Conservation (phyloP, 257 asterid genomes). For the Solanum ahanhuiri region DNA sequence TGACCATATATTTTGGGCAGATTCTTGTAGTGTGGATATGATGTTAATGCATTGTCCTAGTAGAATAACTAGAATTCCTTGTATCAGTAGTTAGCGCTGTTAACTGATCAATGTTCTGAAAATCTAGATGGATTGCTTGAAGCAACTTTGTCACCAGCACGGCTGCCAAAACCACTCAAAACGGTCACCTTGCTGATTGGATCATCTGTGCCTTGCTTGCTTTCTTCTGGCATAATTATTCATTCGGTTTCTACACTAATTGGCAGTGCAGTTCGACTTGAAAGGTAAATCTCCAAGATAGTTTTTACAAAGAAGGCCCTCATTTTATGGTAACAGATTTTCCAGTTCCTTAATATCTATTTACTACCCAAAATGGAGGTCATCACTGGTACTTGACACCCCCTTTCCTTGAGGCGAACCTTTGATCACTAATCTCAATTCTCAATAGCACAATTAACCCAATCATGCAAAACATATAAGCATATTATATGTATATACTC, state of each 20-base stretch:
- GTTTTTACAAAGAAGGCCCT: not conserved
- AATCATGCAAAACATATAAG: not conserved
- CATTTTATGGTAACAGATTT: not conserved
- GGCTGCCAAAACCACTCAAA: conserved; percentile 88
- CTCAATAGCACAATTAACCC: not conserved
- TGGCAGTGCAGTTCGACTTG: conserved; percentile 63
- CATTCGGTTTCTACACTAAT: conserved; percentile 48
- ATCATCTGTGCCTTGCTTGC: conserved; percentile 50
- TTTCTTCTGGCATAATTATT: conserved; percentile 75
- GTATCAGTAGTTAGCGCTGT: not conserved
- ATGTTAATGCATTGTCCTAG: not conserved
- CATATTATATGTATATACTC: not conserved
- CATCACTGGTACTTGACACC: not conserved
- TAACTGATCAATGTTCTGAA: conserved; percentile 23
- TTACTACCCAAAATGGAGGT: not conserved
- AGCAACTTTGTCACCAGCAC: conserved; percentile 85
- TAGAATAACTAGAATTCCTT: not conserved
- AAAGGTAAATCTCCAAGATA: conserved; percentile 39
- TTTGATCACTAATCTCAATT: not conserved
- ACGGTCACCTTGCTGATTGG: conserved; percentile 68
- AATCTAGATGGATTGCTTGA: conserved; percentile 87
- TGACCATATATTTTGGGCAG: not conserved
- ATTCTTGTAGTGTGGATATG: not conserved
- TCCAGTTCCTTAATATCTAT: not conserved
- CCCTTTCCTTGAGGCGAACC: not conserved